A percentile compares a stretch with the other conserved stretches of the same genome.
Conservation (phyloP, 2,329 filamentous ascomycete species). For the Sporothrix schenckii region DNA sequence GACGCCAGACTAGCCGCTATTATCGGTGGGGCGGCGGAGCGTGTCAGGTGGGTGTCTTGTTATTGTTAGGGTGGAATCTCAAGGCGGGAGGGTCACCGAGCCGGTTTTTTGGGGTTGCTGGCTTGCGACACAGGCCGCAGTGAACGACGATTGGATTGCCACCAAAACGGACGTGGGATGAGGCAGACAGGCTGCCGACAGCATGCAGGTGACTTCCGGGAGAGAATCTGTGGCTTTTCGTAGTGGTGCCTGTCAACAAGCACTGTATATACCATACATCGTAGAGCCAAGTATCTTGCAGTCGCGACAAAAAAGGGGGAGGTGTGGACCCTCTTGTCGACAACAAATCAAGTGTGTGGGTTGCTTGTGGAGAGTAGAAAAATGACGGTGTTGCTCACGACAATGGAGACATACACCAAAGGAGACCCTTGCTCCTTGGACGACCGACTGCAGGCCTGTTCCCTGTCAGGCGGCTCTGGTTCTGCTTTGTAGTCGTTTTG, state of each 20-base stretch:
- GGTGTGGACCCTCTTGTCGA: constrained; percentile 13
- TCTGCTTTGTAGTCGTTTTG: not conserved
- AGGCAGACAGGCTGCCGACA: not conserved
- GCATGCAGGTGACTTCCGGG: constrained; percentile 15
- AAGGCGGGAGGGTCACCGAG: not conserved
- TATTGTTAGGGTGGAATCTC: constrained; percentile 9
- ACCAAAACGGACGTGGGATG: not conserved
- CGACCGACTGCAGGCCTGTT: not conserved
- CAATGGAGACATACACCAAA: not conserved
- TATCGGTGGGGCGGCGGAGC: constrained; percentile 16
- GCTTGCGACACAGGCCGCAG: not conserved
- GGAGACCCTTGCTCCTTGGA: constrained; percentile 9
- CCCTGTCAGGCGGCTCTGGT: constrained; percentile 14
- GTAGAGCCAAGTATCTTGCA: not conserved
- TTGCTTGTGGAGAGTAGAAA: not conserved
- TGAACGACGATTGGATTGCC: not conserved
- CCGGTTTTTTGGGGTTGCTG: not conserved
- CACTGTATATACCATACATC: not conserved
- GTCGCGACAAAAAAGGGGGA: constrained; percentile 12
- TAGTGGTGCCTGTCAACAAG: not conserved
- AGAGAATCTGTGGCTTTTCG: not conserved
- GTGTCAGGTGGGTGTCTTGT: constrained; percentile 20
- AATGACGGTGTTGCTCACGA: constrained; percentile 15
- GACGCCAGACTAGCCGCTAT: constrained; percentile 21
- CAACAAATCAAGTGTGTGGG: not conserved